Evolutionary conservation across 148 eudicot species (phyloP), one percentile per base, ranked within the genome.

Genomic region (Salicornia ramosissima): DNA sequence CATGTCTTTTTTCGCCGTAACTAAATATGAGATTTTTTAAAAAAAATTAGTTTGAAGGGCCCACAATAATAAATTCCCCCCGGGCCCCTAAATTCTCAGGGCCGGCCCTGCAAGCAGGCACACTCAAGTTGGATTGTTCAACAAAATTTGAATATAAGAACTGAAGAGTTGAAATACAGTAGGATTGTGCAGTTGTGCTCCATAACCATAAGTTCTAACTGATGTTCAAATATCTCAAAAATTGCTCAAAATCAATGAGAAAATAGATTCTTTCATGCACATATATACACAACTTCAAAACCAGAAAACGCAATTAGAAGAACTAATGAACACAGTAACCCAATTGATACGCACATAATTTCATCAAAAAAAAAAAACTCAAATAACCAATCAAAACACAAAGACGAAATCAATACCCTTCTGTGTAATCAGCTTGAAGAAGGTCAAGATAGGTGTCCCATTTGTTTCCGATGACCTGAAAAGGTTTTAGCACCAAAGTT

Each of bases 381-480:
- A 29, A 57, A 30, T 56, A 56, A 2, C 12, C 12, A 53, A 36
- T 3, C 58, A 10, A 5, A 25, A 15, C n/a, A n/a, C 4, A 71
- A 39, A 28, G 13, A 26, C 10, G 52, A 28, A 36, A 1, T 13
- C 34, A 74, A 52, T 13, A 93, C 98, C 98, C 98, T 85, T 93
- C 98, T 28, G 81, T 68, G 71, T 93, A 93, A 81, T 93, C 96
- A 43, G 95, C 85, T 67, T 93, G 98, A 43, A 93, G 96, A 78
- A 93, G 89, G 75, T 92, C 98, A 62, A 92, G 94, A 64, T 93
- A 93, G 8, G 82, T 72, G 62, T 93, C 98, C 98, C 96, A 93
- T 76, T 93, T 93, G 80, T 93, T 93, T 24, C 98, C 98, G 77
- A 93, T 93, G 15, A 93, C 98, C 98, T 92, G 51, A 18, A 21